Base-by-base conservation (phyloP, 2,329 filamentous ascomycete species). In the Didymellaceae sp. region DNA sequence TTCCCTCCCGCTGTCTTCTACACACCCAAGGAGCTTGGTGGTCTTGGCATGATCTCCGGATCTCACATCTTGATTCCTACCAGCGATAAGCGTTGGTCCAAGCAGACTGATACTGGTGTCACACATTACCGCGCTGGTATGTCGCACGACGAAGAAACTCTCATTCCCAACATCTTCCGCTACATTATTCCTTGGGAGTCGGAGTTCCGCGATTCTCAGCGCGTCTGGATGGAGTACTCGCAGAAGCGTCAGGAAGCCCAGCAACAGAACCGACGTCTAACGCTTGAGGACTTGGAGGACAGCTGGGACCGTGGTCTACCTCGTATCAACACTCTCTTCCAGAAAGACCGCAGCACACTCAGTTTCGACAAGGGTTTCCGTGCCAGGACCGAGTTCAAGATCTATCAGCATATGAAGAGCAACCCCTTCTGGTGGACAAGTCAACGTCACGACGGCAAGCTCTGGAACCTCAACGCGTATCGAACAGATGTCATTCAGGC, bases 351-450 rank as follows among this genome's bases (percentile, higher is more conserved):
- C 66, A 97, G 91, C 73, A 99, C 94, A 0, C 82, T 99, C 57
- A 96, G 91, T 67, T 99, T 99, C 68, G 94, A 99, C 78, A 99
- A 99, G 77, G 94, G 94, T 45, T 99, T 97, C 86, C 88, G 94
- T 62, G 87, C 92, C 11, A 84, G 94, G 45, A 91, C 93, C 9
- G 94, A 99, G 73, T 99, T 99, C 80, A 99, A 99, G 80, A 87
- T 94, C 22, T 99, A 97, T 71, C 93, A 97, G 73, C 81, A 97
- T 54, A 97, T 99, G 93, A 97, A 96, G 84, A 95, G 89, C 76
- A 97, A 97, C 71, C 94, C 94, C 0, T 97, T 97, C 81, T 97
- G 92, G 91, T 99, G 94, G 94, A 99, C 94, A 4, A 96, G 90
- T 66, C 93, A 97, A 74, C 83, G 94, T 30, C 95, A 99, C 67